Evolutionary conservation across 352 stramenopile species (phyloP).

Genomic region (Pseudoperonospora humuli): DNA sequence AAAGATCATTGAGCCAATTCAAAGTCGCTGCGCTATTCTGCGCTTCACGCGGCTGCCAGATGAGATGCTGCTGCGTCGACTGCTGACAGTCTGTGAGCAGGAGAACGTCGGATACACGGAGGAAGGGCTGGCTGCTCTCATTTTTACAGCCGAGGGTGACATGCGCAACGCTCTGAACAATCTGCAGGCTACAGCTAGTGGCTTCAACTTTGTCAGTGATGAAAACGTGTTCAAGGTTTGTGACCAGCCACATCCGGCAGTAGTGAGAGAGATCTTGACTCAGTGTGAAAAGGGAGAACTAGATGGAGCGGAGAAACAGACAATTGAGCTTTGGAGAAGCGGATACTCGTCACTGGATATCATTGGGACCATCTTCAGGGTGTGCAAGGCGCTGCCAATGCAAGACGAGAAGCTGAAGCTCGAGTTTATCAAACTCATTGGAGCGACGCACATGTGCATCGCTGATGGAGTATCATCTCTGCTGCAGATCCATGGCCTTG

Average conservation of each 20-base stretch:
- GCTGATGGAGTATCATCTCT: slow-evolving; percentile 87
- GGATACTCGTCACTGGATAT: slow-evolving; percentile 97
- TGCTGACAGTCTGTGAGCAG: slow-evolving; percentile 90
- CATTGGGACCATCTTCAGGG: slow-evolving; percentile 96
- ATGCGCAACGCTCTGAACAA: slow-evolving; percentile 99
- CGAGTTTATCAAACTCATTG: slow-evolving; percentile 88
- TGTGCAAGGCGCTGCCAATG: slow-evolving; percentile 86
- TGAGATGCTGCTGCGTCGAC: slow-evolving; percentile 91
- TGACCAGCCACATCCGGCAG: slow-evolving; percentile 92
- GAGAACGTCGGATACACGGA: slow-evolving; percentile 86
- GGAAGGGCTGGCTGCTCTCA: slow-evolving; percentile 94
- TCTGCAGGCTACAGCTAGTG: slow-evolving; percentile 93
- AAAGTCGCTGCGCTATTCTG: slow-evolving; percentile 97
- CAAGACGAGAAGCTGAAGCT: slow-evolving; percentile 75
- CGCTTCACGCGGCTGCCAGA: slow-evolving; percentile 94
- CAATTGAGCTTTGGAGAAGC: slow-evolving; percentile 62
- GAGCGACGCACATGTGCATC: slow-evolving; percentile 92
- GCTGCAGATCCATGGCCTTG: slow-evolving; percentile 93
- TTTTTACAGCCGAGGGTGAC: slow-evolving; percentile 98
- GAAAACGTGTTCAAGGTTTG: slow-evolving; percentile 94
- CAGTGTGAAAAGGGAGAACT: slow-evolving; percentile 82
- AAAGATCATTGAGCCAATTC: slow-evolving; percentile 99
- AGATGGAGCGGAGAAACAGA: slow-evolving; percentile 66
- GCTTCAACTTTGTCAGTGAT: slow-evolving; percentile 94
- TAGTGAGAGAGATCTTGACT: slow-evolving; percentile 56